Base-by-base conservation (phyloP, 495 filamentous ascomycete genomes). In the Talaromyces proteolyticus region DNA sequence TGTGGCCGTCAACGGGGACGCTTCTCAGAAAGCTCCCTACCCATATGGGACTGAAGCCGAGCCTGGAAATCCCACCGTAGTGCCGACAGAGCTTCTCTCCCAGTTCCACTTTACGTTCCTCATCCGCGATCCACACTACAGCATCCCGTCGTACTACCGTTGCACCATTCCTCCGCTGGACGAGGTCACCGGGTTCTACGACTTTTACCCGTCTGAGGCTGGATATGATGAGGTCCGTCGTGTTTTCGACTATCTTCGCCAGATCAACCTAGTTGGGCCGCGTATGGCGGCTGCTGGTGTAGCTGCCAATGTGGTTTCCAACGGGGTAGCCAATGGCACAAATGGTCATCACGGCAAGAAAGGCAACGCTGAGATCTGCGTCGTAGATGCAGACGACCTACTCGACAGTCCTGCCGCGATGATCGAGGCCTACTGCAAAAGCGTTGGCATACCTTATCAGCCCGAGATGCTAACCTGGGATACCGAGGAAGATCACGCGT, bases 21-120 rank as follows among this genome's bases (percentile, higher is more conserved):
- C 49, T 42, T 47, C 39, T 46, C 49, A 41, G 17, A 57, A 57
- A 59, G 50, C 60, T 57, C 71, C 16, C 77, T 79, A 77, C 57
- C 80, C 82, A 17, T 85, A 84, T 62, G 44, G 65, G 50, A 85
- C 82, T 3, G 62, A 65, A 19, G 49, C 72, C 1, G 77, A 86
- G 60, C 67, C 73, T 5, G 72, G 73, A 19, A 96, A 96, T 63
- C 91, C 91, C 12, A 95, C 91, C 6, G 84, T 95, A 14, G 65
- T 96, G 44, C 93, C 93, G 12, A 62, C 74, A 2, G 74, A 74
- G 16, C 61, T 89, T 44, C 73, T 96, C 36, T 67, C 74, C 51
- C 62, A 76, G 45, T 96, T 95, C 73, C 89, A 96, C 59, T 96
- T 91, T 74, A 87, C 90, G n/a, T 96, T 98, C 73, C 77, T 98